Percentiles rank a stretch among this genome's conserved stretches.
Evolutionary conservation across 768 basidiomycete genomes (phyloP).

Genomic region (Naganishia antarctica): DNA sequence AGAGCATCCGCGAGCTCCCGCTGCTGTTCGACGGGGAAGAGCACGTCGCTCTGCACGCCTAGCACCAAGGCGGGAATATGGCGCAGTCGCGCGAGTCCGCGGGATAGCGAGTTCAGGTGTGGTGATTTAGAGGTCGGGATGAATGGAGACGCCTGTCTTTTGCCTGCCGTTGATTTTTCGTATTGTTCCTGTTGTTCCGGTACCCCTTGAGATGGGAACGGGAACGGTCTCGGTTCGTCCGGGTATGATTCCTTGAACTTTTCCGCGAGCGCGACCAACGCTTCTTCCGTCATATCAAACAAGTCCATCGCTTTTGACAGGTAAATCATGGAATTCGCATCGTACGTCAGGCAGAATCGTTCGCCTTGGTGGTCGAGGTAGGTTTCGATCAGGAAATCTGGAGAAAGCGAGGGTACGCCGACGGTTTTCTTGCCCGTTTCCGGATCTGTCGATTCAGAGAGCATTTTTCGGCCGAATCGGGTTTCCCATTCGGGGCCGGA

Average conservation of each 20-base stretch:
- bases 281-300: conserved; percentile 83
- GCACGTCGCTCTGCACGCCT: conserved; percentile 92
- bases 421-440: conserved; percentile 32
- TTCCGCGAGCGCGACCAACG: conserved; percentile 62
- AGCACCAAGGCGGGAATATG: conserved; percentile 78
- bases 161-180: conserved; percentile 26
- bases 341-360: conserved; percentile 96
- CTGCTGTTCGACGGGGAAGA: conserved; percentile 97
- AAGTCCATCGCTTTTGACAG: conserved; percentile 99
- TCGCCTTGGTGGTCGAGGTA: conserved; percentile 97
- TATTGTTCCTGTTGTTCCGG: conserved; percentile 47
- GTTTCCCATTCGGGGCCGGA: conserved; percentile 99
- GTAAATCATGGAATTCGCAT: conserved; percentile 98
- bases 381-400: conserved; percentile 96
- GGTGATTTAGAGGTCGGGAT: conserved; percentile 55
- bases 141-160: conserved; percentile 43
- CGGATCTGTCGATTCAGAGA: conserved; percentile 37
- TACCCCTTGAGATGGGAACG: conserved; percentile 38
- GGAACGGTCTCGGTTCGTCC: conserved; percentile 38
- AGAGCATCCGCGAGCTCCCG: conserved; percentile 88
- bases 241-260: conserved; percentile 41
- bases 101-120: conserved; percentile 69
- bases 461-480: conserved; percentile 72
- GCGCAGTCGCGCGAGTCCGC: conserved; percentile 68
- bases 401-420: conserved; percentile 70